Conservation (phyloP, 768 basidiomycete species). For the Suillus hirtellus region DNA sequence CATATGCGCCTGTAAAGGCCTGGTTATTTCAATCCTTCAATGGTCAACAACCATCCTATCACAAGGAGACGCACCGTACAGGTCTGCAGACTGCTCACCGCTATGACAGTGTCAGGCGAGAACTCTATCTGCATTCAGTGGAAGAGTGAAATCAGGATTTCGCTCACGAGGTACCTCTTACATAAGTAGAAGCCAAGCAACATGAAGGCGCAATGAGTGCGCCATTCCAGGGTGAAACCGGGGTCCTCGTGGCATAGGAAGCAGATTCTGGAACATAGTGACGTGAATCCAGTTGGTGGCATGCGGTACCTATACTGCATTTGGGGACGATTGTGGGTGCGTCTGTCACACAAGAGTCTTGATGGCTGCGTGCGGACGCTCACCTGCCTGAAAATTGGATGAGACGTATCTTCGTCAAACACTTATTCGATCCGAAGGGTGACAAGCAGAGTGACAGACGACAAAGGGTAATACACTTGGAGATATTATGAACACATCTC, state of each 20-base stretch:
- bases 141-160: background rate
- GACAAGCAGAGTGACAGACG: background rate
- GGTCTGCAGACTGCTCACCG: too few relatives aligned
- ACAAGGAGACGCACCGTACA: too few relatives aligned
- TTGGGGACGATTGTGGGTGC: background rate
- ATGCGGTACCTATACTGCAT: background rate
- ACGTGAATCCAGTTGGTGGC: background rate
- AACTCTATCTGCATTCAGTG: too few relatives aligned
- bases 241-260: background rate
- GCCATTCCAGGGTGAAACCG: background rate
- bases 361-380: background rate
- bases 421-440: background rate
- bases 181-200: background rate
- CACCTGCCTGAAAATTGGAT: background rate
- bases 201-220: background rate
- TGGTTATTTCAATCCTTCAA: background rate
- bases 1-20: background rate
- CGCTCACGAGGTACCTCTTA: background rate
- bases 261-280: background rate
- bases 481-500: background rate
- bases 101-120: too few relatives aligned
- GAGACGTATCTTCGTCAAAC: background rate
- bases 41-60: too few relatives aligned
- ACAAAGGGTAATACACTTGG: background rate
- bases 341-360: background rate